phyloP scores from a whole-genome alignment of 768 basidiomycete genomes.

The Serpula lacrymans region DNA sequence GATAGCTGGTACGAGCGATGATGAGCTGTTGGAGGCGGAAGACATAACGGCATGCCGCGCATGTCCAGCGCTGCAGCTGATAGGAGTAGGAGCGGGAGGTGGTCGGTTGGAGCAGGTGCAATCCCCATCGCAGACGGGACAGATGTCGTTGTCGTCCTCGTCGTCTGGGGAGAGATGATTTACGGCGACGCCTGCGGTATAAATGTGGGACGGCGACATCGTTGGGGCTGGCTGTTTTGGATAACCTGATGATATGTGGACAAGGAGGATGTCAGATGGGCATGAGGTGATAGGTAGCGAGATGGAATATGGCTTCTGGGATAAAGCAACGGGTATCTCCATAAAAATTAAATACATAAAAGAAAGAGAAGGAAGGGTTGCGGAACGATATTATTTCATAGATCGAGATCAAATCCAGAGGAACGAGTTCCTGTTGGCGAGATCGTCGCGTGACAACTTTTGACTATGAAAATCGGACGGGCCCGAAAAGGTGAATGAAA shows the following conservation, averaged over 20 bases:
- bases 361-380: conserved; percentile 9
- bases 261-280: conserved; percentile 20
- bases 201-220: conserved; percentile 68
- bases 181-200: conserved; percentile 55
- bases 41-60: conserved; percentile 36
- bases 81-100: conserved; percentile 26
- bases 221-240: conserved; percentile 52
- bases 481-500: conserved; percentile 21
- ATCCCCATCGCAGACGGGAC: conserved; percentile 87
- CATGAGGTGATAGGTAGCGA: too few relatives aligned
- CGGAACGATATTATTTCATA: conserved; percentile 28
- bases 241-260: conserved; percentile 25
- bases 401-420: conserved; percentile 29
- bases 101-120: conserved; percentile 63
- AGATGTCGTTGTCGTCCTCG: conserved; percentile 85
- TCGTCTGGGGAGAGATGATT: conserved; percentile 39
- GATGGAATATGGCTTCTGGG: conserved; percentile 10
- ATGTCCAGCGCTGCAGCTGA: conserved; percentile 25
- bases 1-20: conserved; percentile 24
- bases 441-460: conserved; percentile 34
- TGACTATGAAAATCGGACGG: conserved; percentile 18
- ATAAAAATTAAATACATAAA: conserved; percentile 11
- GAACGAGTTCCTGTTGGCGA: conserved; percentile 24
- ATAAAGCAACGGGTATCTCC: conserved; percentile 14
- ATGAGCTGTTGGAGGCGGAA: conserved; percentile 33